Percentiles rank a stretch among this genome's conserved stretches.
These are phyloP conservation scores for Aspergillus flavus DNA, from an alignment of 2,329 filamentous ascomycete species.

Conservation along the genomic window DNA sequence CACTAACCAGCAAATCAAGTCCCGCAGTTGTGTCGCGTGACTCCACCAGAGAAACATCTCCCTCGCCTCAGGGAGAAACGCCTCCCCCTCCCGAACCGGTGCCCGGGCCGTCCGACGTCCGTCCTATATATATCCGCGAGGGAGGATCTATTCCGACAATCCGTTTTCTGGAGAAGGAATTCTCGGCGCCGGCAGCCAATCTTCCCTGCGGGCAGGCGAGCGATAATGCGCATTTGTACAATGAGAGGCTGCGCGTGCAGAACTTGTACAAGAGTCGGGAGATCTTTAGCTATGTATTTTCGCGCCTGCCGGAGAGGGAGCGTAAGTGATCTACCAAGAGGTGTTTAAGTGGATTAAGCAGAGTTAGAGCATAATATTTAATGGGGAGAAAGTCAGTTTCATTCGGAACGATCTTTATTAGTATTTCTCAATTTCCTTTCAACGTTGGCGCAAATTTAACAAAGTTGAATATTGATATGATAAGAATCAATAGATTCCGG, in stretches of 20 bases:
- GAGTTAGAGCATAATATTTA: neutral
- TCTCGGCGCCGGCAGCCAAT: constrained; percentile 86
- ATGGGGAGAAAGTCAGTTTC: neutral
- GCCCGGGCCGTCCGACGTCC: constrained; percentile 15
- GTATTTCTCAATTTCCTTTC: neutral
- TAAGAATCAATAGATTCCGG: neutral
- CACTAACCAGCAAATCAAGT: constrained; percentile 34
- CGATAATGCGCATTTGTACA: constrained; percentile 90
- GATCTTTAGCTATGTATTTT: constrained; percentile 87
- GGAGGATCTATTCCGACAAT: constrained; percentile 95
- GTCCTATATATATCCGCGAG: constrained; percentile 88
- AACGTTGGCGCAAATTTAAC: neutral
- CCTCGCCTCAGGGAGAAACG: constrained; percentile 4
- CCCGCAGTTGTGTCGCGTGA: constrained; percentile 5
- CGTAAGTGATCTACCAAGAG: constrained; percentile 1
- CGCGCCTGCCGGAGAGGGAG: constrained; percentile 55
- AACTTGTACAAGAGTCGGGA: constrained; percentile 91
- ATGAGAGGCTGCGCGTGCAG: constrained; percentile 83
- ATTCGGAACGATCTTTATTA: neutral
- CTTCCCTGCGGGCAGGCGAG: constrained; percentile 93
- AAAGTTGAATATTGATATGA: neutral
- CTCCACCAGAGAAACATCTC: constrained; percentile 4
- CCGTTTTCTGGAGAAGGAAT: constrained; percentile 91
- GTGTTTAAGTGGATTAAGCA: neutral
- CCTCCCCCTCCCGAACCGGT: neutral